Evolutionary conservation across 805 yeast species (phyloP), one percentile per base, ranked within the genome.

Genomic region (Hanseniaspora singularis): DNA sequence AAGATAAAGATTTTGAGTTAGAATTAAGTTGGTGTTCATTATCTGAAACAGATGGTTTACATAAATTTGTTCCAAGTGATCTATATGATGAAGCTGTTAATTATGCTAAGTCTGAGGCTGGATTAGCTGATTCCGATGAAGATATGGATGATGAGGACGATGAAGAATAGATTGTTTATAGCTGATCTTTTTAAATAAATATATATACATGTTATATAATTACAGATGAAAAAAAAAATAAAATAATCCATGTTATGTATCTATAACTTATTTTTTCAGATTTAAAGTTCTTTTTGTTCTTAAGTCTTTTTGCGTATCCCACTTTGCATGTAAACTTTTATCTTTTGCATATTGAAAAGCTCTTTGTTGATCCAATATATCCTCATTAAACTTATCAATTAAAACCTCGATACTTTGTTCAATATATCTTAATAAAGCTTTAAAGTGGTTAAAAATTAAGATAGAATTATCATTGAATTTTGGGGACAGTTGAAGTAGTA

Each of bases 1-100:
- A 89, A 64, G 98, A 92, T 62, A 92, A 89, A 65, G 97, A 88
- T 51, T 92, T 87, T 61, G 98, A 92, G 66, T 72, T 92, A 53
- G 99, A 92, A 60, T 72, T 92, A 57, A 76, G 92, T 54, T 92
- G 98, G 98, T 77, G 78, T 46, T 77, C 89, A 31, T 59, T 62
- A 31, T 72, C 74, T 24, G 89, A 81, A 58, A 89, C 96, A 6
- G 73, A 72, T 4, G 94, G 96, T 15, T 61, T 69, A 50, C 97
- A 92, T 62, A 74, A 77, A 60, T 73, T 76, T 54, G 84, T 92
- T 36, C 94, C 95, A 20, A 78, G 74, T 36, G 89, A 77, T 15
- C 64, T 89, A 53, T 69, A 87, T 46, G 76, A 76, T 42, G 95
- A 84, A 63, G 98, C 97, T 15, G 76, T 77, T 56, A 75, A 77